phyloP scores from a whole-genome alignment of 2,329 filamentous ascomycete genomes.

The Gliomastix tumulicola region DNA sequence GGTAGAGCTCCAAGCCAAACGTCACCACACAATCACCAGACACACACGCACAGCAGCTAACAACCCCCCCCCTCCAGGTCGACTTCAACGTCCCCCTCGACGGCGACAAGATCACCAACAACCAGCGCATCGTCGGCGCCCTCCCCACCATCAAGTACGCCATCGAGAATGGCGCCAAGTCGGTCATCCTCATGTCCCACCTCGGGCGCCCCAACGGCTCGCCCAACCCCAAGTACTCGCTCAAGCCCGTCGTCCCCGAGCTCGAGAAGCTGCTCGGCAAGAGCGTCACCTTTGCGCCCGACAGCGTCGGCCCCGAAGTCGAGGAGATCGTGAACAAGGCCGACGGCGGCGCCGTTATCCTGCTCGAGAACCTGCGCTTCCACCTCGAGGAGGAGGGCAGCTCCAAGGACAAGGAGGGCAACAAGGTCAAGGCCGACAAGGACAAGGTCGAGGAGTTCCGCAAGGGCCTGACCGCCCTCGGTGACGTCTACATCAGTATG shows the following conservation, averaged over 20 bases:
- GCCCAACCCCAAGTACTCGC: constrained; percentile 85
- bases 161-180: constrained; percentile 81
- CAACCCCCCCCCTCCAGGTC: constrained; percentile 50
- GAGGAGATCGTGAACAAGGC: constrained; percentile 86
- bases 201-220: constrained; percentile 92
- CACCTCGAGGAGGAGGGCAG: constrained; percentile 97
- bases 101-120: constrained; percentile 89
- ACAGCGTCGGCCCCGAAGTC: constrained; percentile 83
- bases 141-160: constrained; percentile 94
- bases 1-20: too few species aligned
- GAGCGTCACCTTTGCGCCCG: constrained; percentile 80
- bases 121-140: constrained; percentile 94
- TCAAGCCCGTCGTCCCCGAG: constrained; percentile 85
- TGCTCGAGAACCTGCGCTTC: constrained; percentile 97
- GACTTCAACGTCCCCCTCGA: constrained; percentile 99
- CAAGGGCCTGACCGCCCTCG: constrained; percentile 87
- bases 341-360: constrained; percentile 71
- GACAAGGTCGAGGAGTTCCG: constrained; percentile 87
- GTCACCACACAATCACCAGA: too few species aligned
- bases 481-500: constrained; percentile 94
- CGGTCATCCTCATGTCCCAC: constrained; percentile 96
- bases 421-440: constrained; percentile 98
- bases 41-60: too few species aligned
- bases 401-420: constrained; percentile 86
- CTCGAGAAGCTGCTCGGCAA: constrained; percentile 85